Base-by-base conservation (phyloP, 352 stramenopile species). In the Globisporangium spiculum region DNA sequence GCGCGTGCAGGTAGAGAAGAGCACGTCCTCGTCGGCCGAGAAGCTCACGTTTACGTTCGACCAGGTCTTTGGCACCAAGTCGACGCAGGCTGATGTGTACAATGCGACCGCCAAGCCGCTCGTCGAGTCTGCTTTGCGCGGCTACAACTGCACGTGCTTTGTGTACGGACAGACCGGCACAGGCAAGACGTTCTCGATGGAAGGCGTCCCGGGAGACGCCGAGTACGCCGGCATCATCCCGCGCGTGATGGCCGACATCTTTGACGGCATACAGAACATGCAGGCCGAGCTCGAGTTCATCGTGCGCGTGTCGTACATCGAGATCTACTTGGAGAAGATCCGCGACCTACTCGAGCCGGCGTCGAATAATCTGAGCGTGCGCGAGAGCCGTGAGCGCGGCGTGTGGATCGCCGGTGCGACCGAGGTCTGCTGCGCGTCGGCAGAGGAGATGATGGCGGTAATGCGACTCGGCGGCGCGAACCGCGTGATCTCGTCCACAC, bases 241-340 rank as follows among this genome's bases (percentile, higher is more conserved):
- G n/a, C 83, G 84, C 46, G 76, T 86, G n/a, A 90, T 90, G 81
- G 60, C 70, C 52, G 82, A 91, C 66, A 77, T 93, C 57, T 93
- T 90, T 57, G 76, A 80, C 32, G 79, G 80, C 67, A 90, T 93
- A 59, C 70, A 84, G 38, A 80, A 84, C 63, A 90, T 90, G 76
- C 81, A 91, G 66, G 68, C 73, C 14, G 80, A 91, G 48, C 78
- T 93, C 46, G 81, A 98, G 66, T 99, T 98, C 78, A 84, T 99
- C 30, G 84, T 99, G 26, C 84, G 96, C 38, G 94, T 97, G n/a
- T 98, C 93, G 27, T 99, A 99, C 78, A 82, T 99, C 54, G 97
- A 99, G 76, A 99, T 99, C 68, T 99, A 99, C 85, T 97, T 99
- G 69, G 98, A 99, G 77, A 97, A 98, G 67, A 98, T 99, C 38